Conservation (phyloP, 495 filamentous ascomycete genomes). For the Aspergillus ellipticus region DNA sequence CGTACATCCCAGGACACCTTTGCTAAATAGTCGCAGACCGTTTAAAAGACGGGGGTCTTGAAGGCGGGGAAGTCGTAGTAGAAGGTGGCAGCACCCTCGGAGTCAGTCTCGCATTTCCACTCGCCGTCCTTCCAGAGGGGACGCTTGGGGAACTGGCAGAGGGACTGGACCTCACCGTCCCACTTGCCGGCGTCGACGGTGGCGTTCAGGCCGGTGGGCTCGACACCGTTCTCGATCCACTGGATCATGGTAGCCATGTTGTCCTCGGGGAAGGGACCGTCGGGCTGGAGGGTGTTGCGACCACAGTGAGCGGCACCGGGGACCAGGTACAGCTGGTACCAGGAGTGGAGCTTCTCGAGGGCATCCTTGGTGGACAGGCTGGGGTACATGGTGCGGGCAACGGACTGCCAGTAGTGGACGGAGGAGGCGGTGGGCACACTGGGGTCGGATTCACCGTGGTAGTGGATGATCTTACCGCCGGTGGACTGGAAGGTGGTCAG, state of each 20-base stretch:
- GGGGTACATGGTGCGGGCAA: conserved; percentile 47
- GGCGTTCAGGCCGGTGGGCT: conserved; percentile 37
- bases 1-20: no score
- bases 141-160: conserved; percentile 37
- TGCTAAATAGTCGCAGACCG: not conserved
- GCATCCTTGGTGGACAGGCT: conserved; percentile 26
- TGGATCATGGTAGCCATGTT: conserved; percentile 45
- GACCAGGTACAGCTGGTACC: conserved; percentile 49
- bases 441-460: conserved; percentile 51
- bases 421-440: conserved; percentile 47
- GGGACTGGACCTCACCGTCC: conserved; percentile 35
- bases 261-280: conserved; percentile 43
- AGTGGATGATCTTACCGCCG: conserved; percentile 50
- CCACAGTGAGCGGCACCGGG: conserved; percentile 50
- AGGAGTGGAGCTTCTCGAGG: conserved; percentile 39
- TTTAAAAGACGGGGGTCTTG: conserved; percentile 7
- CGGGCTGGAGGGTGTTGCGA: conserved; percentile 39
- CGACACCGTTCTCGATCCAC: conserved; percentile 50
- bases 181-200: conserved; percentile 31
- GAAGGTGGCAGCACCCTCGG: conserved; percentile 4
- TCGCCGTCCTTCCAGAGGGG: conserved; percentile 2
- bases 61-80: conserved; percentile 8
- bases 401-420: conserved; percentile 49
- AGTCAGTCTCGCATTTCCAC: conserved; percentile 6
- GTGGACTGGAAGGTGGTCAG: conserved; percentile 35